Conservation (phyloP, 129 eudicot genomes). For the Helianthus tuberosus region DNA sequence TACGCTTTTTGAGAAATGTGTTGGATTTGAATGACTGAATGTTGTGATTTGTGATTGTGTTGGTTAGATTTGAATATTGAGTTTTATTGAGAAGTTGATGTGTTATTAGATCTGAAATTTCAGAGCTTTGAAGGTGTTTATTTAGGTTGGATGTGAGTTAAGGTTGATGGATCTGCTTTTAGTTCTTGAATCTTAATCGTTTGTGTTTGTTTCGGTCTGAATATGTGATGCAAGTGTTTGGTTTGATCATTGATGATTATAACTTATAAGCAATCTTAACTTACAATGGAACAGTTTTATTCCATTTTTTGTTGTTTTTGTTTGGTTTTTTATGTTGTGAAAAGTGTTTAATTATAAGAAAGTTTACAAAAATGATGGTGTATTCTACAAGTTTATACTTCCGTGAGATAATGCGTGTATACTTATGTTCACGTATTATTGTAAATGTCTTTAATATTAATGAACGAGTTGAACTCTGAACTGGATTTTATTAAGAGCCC, state of each 20-base stretch:
- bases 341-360: constrained; percentile 14
- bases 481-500: too few relatives aligned
- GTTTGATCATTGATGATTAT: background rate
- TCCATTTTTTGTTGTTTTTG: constrained; percentile 4
- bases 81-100: background rate
- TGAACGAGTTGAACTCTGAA: too few relatives aligned
- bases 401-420: too few relatives aligned
- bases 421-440: too few relatives aligned
- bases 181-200: background rate
- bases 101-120: constrained; percentile 9
- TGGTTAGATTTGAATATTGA: constrained; percentile 4
- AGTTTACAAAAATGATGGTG: background rate
- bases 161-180: constrained; percentile 17
- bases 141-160: constrained; percentile 14
- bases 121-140: background rate
- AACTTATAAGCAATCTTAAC: background rate
- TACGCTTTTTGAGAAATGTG: background rate
- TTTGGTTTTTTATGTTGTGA: background rate
- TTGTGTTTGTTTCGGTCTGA: background rate
- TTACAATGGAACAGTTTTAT: background rate
- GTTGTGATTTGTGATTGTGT: constrained; percentile 15
- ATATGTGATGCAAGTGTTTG: background rate
- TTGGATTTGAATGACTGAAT: background rate
- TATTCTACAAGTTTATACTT: background rate
- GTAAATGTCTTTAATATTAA: too few relatives aligned